Conservation (phyloP, 352 stramenopile species). For the Elongisporangium anandrum region DNA sequence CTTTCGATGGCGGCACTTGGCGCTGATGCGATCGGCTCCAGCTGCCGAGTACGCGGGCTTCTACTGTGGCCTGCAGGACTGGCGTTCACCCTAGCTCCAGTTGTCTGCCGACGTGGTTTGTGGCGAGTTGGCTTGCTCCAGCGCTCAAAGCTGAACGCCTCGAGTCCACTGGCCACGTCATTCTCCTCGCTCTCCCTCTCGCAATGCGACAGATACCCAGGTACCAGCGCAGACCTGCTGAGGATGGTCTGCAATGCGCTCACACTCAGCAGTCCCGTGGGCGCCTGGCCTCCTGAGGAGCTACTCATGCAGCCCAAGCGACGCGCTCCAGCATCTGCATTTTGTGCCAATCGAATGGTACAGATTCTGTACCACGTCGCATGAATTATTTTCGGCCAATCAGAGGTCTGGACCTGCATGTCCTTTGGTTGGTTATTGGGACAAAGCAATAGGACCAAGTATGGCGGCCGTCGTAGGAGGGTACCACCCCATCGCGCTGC, state of each 20-base stretch:
- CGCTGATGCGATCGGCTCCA: neutral
- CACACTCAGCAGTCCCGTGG: neutral
- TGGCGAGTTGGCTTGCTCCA: neutral
- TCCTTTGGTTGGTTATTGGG: neutral
- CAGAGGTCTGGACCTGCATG: neutral
- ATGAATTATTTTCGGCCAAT: constrained; percentile 2
- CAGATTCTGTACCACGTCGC: neutral
- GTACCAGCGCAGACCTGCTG: neutral
- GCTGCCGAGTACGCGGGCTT: neutral
- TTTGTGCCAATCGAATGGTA: neutral
- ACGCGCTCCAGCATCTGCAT: neutral
- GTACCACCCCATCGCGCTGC: constrained; percentile 75
- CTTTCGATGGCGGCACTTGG: neutral
- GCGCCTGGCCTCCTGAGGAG: neutral
- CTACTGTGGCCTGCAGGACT: neutral
- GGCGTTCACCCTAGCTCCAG: no score
- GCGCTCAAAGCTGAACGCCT: neutral
- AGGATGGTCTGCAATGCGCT: neutral
- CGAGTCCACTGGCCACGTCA: neutral
- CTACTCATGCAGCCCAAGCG: neutral
- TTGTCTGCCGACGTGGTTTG: neutral
- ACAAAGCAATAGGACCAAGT: constrained; percentile 1
- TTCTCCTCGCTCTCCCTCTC: neutral
- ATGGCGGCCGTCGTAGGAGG: constrained; percentile 38
- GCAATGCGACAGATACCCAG: neutral